These are phyloP conservation scores for Isabelozyma rhagii DNA, from an alignment of 805 yeast species.

Conservation along the genomic window DNA sequence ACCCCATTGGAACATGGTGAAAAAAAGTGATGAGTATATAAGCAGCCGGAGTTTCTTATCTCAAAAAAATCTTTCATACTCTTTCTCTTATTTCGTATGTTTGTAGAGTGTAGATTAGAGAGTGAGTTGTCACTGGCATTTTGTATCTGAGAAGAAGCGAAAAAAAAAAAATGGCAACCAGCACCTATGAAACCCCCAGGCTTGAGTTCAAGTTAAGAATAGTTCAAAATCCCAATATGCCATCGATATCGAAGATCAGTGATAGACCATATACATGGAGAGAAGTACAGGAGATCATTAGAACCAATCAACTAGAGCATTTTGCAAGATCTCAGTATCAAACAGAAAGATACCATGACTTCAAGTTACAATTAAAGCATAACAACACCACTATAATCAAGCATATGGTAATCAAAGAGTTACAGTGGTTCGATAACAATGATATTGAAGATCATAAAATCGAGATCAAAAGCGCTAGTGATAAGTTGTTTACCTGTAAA, in stretches of 20 bases:
- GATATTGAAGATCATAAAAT: constrained; percentile 12
- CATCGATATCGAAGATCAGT: constrained; percentile 28
- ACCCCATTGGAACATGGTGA: too few relatives aligned
- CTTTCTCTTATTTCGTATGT: neutral
- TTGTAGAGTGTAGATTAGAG: neutral
- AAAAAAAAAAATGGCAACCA: constrained; percentile 2
- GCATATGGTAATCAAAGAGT: constrained; percentile 44
- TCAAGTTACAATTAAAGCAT: constrained; percentile 38
- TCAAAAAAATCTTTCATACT: too few relatives aligned
- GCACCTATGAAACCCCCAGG: constrained; percentile 1
- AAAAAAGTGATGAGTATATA: too few relatives aligned
- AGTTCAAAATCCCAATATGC: constrained; percentile 34
- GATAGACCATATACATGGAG: constrained; percentile 47
- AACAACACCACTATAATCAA: constrained; percentile 43
- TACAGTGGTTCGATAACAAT: constrained; percentile 47
- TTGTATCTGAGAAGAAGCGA: neutral
- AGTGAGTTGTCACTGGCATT: neutral
- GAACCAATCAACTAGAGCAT: constrained; percentile 39
- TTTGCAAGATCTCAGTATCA: constrained; percentile 48
- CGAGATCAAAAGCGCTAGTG: constrained; percentile 9
- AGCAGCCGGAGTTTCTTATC: too few relatives aligned
- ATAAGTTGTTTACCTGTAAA: constrained; percentile 38
- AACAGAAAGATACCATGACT: constrained; percentile 43
- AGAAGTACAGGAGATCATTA: constrained; percentile 35
- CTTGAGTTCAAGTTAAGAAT: constrained; percentile 10